A percentile compares a stretch with the other conserved stretches of the same genome.
phyloP scores from a whole-genome alignment of 2,329 filamentous ascomycete genomes.

The Aspergillaceae sp. region DNA sequence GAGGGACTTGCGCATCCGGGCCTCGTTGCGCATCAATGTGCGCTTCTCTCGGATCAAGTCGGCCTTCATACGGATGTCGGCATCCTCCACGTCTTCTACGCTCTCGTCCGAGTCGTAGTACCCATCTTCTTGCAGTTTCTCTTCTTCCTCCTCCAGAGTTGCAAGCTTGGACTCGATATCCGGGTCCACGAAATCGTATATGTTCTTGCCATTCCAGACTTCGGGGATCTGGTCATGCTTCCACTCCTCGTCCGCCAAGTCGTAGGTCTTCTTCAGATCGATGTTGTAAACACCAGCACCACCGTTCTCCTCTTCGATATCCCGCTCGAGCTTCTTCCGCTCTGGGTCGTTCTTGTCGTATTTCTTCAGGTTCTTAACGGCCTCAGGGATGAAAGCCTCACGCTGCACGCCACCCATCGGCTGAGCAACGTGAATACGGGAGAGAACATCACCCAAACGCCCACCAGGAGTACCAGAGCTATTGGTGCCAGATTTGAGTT shows the following conservation, averaged over 20 bases:
- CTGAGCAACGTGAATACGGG: conserved; percentile 93
- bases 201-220: conserved; percentile 89
- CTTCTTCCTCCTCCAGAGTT: conserved; percentile 90
- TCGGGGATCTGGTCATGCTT: conserved; percentile 95
- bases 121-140: conserved; percentile 80
- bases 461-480: conserved; percentile 67
- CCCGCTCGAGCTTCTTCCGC: conserved; percentile 67
- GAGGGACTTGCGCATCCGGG: conserved; percentile 87
- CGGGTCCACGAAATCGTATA: conserved; percentile 93
- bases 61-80: conserved; percentile 81
- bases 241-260: conserved; percentile 83
- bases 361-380: conserved; percentile 69
- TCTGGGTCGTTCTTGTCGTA: conserved; percentile 88
- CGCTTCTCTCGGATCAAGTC: conserved; percentile 94
- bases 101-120: conserved; percentile 83
- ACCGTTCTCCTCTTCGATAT: conserved; percentile 84
- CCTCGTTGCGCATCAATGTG: conserved; percentile 83
- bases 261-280: conserved; percentile 80
- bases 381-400: conserved; percentile 83
- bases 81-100: conserved; percentile 80
- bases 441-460: conserved; percentile 80
- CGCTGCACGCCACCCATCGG: conserved; percentile 72
- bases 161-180: conserved; percentile 91
- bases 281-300: conserved; percentile 95
- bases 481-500: conserved; percentile 82